Base-by-base conservation (phyloP, 768 basidiomycete genomes). In the Russula brevipes region DNA sequence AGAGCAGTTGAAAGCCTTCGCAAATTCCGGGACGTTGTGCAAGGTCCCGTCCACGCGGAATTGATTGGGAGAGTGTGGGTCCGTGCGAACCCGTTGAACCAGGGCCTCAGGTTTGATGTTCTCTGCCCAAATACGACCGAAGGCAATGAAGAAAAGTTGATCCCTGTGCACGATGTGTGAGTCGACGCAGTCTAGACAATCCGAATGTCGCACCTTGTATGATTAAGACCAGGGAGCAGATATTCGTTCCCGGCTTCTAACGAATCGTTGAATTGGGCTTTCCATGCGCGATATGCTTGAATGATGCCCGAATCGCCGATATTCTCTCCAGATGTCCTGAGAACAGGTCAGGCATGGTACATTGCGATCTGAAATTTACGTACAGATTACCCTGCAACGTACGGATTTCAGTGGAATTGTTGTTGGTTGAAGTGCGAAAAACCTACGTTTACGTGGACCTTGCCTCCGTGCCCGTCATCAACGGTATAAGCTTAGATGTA, bases 71-170 rank as follows among this genome's bases (percentile, higher is more conserved):
- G 92, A 91, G 71, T 96, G 94, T 17, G 94, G 91, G 70, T 97
- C 93, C 1, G 91, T 87, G 51, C 91, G 84, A 54, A 96, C 83
- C 35, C 87, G 85, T 68, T 85, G 86, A 38, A 93, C 88, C 31
- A 88, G 88, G 33, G 88, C 83, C 49, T 84, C 87, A 31, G 90
- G 82, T 66, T 88, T 91, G 74, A 87, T 89, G 69, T 85, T 85
- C 70, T 84, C 81, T 0, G 87, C 91, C 92, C 92, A 96, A n/a
- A 89, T 85, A 33, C 89, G 83, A 14, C 84, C 94, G 70, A 91
- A 95, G 2, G 91, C 83, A 59, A 98, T 84, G 79, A 97, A 98
- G 78, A 98, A 98, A 35, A 98, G 75, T 77, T 98, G 95, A 45
- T 97, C 95, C 62, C 89, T 90, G 70, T 33, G 39, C 38, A 55